phyloP scores from a whole-genome alignment of 371 early-diverging fungal genomes.

The Circinella umbellata region DNA sequence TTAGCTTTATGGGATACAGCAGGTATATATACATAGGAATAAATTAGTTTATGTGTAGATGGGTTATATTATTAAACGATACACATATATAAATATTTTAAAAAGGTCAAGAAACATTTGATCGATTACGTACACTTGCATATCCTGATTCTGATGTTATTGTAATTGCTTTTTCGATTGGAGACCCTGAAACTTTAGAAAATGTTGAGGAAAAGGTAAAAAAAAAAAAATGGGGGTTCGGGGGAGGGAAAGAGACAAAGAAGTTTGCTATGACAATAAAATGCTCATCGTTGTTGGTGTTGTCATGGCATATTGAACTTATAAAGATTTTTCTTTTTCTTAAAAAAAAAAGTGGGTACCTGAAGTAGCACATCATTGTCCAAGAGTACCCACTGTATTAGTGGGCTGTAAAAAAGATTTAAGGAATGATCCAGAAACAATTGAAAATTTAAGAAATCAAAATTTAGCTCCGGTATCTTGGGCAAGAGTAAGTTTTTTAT shows the following conservation, averaged over 20 bases:
- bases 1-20: conserved; percentile 80
- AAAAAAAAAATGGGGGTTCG: background rate
- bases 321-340: no score
- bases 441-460: conserved; percentile 70
- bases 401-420: conserved; percentile 88
- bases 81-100: background rate
- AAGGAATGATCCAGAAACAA: conserved; percentile 68
- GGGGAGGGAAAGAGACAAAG: background rate
- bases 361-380: conserved; percentile 80
- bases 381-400: conserved; percentile 76
- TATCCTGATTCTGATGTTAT: conserved; percentile 92
- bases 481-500: conserved; percentile 21
- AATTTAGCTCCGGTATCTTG: conserved; percentile 83
- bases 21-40: conserved; percentile 4
- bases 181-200: conserved; percentile 82
- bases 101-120: conserved; percentile 94
- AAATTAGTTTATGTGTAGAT: background rate
- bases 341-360: conserved; percentile 72
- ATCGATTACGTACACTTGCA: conserved; percentile 86
- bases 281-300: no score
- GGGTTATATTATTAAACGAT: no score
- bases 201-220: conserved; percentile 77
- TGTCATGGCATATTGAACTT: no score
- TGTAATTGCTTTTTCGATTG: conserved; percentile 83
- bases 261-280: no score